Evolutionary conservation across 2,329 filamentous ascomycete genomes (phyloP), one percentile per base, ranked within the genome.

Genomic region (Escovopsis sp.): DNA sequence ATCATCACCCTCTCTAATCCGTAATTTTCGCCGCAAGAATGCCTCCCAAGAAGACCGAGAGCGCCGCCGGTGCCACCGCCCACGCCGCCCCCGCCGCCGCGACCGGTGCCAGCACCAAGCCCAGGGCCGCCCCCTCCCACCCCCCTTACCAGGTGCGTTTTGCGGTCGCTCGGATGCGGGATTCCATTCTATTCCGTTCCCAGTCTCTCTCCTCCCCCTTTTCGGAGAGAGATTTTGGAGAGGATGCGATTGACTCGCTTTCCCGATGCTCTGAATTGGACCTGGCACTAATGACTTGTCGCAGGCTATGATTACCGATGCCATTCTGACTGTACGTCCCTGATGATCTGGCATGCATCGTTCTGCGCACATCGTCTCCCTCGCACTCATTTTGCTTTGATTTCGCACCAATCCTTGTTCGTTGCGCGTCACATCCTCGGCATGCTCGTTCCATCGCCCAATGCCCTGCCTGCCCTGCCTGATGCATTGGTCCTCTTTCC

Each of bases 291-390:
- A 43, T 43, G 38, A 38, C 42, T 71, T 56, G 30, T 3, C 3
- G 33, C 47, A 77, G 73, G 73, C 75, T 55, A 77, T 77, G 73
- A 77, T 77, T 57, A 73, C 67, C 42, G 73, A 77, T 58, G 73
- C 72, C 43, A 77, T 77, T 56, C 60, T 75, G 57, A 66, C 69
- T 62, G 73, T 77, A 76, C 59, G 67, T 70, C 53, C 49, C 46
- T 42, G 38, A 32, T 37, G 39, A 40, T 47, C 50, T 48, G 48
- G 23, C 23, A 23, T 23, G 23, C 9, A 4, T 36, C 34, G 4
- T 9, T 15, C n/a, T 35, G 38, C 49, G 49, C 51, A 23, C 23
- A 23, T 3, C 53, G 51, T 53, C 51, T 48, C 41, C 40, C 41
- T 26, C 43, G 40, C 43, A 46, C 42, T 36, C 41, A 33, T 39